Conservation (phyloP, 805 yeast genomes). For the Debaryomyces tyrocola region DNA sequence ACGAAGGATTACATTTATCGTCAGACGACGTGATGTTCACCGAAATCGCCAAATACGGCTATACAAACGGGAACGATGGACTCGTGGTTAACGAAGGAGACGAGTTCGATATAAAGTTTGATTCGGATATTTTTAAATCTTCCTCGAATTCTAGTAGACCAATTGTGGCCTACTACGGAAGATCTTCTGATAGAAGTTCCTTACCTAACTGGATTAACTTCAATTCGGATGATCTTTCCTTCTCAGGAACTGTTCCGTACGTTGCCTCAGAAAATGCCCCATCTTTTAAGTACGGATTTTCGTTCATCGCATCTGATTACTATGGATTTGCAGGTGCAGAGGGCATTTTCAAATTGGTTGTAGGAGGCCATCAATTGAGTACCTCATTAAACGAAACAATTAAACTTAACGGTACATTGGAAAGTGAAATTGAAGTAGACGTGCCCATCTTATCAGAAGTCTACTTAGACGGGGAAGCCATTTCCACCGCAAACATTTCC, state of each 20-base stretch:
- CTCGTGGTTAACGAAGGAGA: slow-evolving; percentile 73
- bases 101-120: slow-evolving; percentile 64
- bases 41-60: slow-evolving; percentile 63
- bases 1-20: slow-evolving; percentile 53
- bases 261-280: slow-evolving; percentile 89
- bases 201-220: slow-evolving; percentile 88
- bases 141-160: slow-evolving; percentile 44
- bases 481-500: slow-evolving; percentile 55
- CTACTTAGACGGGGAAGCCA: slow-evolving; percentile 57
- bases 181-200: slow-evolving; percentile 79
- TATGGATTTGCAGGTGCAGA: slow-evolving; percentile 70
- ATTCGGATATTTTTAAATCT: slow-evolving; percentile 54
- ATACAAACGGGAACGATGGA: slow-evolving; percentile 74
- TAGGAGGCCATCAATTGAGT: slow-evolving; percentile 86
- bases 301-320: slow-evolving; percentile 78
- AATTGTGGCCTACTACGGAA: slow-evolving; percentile 73
- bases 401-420: slow-evolving; percentile 66
- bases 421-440: slow-evolving; percentile 49
- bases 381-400: slow-evolving; percentile 59
- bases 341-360: slow-evolving; percentile 66
- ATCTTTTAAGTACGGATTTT: slow-evolving; percentile 65
- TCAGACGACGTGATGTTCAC: slow-evolving; percentile 44
- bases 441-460: slow-evolving; percentile 66
- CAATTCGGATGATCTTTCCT: slow-evolving; percentile 59
- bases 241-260: slow-evolving; percentile 85